Evolutionary conservation across 768 basidiomycete genomes (phyloP).

Genomic region (Amanita muscaria): DNA sequence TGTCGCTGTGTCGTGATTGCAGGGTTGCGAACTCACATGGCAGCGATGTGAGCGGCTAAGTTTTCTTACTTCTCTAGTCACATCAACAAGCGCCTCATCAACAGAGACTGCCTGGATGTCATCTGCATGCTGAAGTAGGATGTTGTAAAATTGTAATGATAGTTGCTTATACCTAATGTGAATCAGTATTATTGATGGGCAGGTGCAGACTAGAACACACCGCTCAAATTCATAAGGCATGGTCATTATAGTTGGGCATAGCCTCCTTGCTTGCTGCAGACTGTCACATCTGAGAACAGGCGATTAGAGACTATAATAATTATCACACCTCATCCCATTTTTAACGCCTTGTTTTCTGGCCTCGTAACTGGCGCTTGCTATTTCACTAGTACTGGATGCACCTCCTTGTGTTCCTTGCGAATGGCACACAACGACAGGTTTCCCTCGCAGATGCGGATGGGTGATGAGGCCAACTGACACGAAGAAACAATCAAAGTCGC

Average conservation of each 20-base stretch:
- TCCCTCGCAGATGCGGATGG: conserved; percentile 75
- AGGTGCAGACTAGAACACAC: conserved; percentile 25
- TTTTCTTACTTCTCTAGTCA: conserved; percentile 51
- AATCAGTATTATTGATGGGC: not conserved
- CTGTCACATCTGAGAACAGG: conserved; percentile 25
- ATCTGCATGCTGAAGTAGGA: conserved; percentile 83
- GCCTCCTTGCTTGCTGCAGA: conserved; percentile 66
- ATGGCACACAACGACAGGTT: conserved; percentile 93
- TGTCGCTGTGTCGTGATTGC: conserved; percentile 52
- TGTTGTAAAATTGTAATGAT: conserved; percentile 86
- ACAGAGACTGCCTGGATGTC: conserved; percentile 93
- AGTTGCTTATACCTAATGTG: conserved; percentile 67
- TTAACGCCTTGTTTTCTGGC: conserved; percentile 80
- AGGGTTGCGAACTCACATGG: conserved; percentile 16
- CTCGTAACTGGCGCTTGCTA: conserved; percentile 92
- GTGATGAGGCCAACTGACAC: conserved; percentile 82
- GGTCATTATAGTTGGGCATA: conserved; percentile 66
- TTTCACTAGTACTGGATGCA: conserved; percentile 79
- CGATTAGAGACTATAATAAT: not conserved
- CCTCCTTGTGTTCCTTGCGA: conserved; percentile 74
- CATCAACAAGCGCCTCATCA: conserved; percentile 92
- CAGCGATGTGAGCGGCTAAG: conserved; percentile 17
- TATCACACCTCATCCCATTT: conserved; percentile 88
- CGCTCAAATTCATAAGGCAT: conserved; percentile 93
- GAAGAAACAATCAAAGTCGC: conserved; percentile 96